Evolutionary conservation across 495 filamentous ascomycete genomes (phyloP).

Genomic region (Aspergillus haitiensis): DNA sequence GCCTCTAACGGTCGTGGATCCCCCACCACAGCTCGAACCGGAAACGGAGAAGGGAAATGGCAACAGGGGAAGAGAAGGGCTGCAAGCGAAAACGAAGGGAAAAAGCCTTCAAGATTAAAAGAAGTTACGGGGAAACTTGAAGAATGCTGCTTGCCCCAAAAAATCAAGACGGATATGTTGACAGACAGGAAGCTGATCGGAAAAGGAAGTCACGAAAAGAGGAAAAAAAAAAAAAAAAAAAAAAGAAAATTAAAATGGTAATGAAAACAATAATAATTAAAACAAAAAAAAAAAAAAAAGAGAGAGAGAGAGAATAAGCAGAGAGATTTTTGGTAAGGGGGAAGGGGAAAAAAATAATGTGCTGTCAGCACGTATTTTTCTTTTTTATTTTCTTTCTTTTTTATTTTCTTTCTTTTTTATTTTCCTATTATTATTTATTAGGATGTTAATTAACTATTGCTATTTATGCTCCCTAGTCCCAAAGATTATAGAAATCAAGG

Average conservation of each 20-base stretch:
- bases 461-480: neutral
- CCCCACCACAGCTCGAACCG: conserved; percentile 43
- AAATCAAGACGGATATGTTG: conserved; percentile 11
- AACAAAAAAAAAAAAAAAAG: conserved; percentile 2
- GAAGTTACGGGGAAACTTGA: conserved; percentile 13
- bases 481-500: conserved; percentile 1
- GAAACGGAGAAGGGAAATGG: conserved; percentile 35
- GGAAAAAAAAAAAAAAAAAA: neutral
- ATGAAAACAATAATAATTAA: conserved; percentile 1
- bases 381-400: conserved; percentile 1
- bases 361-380: conserved; percentile 4
- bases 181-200: conserved; percentile 8
- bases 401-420: conserved; percentile 10
- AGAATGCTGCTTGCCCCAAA: conserved; percentile 14
- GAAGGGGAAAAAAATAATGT: neutral
- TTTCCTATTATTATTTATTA: conserved; percentile 9
- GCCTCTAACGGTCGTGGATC: conserved; percentile 41
- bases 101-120: conserved; percentile 11
- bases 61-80: conserved; percentile 19
- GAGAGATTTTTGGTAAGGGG: neutral
- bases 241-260: conserved; percentile 7
- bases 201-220: conserved; percentile 7
- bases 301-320: conserved; percentile 1
- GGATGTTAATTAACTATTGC: conserved; percentile 7
- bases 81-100: conserved; percentile 23